Evolutionary conservation across 2,329 filamentous ascomycete genomes (phyloP), one percentile per base, ranked within the genome.

Genomic region (Fusarium lyarnte): DNA sequence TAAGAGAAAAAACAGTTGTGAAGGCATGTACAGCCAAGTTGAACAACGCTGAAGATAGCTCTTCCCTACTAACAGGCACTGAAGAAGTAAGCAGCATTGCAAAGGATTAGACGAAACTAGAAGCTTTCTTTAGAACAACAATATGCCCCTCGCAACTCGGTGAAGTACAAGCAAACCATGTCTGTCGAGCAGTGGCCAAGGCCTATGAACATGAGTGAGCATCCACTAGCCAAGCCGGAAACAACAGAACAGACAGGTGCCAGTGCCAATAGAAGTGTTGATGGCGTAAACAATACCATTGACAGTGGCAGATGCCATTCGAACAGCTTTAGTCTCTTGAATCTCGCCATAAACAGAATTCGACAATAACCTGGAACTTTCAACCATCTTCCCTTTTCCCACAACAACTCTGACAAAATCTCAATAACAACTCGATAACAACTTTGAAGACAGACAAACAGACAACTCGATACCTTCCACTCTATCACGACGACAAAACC

Each of bases 271-370:
- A 13, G 29, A 14, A 13, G 6, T 14, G 17, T 0, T 21, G 8
- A 8, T 35, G 1, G 12, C 0, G 2, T 25, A 11, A 14, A 0
- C 0, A 19, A 19, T 16, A 13, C 47, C n/a, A 35, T 31, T 35
- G 31, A 14, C 17, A 25, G n/a, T 35, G n/a, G n/a, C 12, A 25
- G 29, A 35, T 16, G 6, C n/a, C 0, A 7, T 51, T 19, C 10
- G 8, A 27, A 17, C 10, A 33, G 27, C 10, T n/a, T 12, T 10
- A 27, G 33, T 39, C 25, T 16, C 5, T 27, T 39, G 8, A 8
- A 10, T 9, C 8, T 39, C 3, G 8, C 6, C 23, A 35, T 51
- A 51, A 35, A 25, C 6, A n/a, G 6, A 39, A 16, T n/a, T 9
- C 33, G 27, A 25, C 12, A 8, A 14, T n/a, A 10, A n/a, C 9